Evolutionary conservation across 2,329 filamentous ascomycete genomes (phyloP), one percentile per base, ranked within the genome.

Genomic region (Penicillium palitans): DNA sequence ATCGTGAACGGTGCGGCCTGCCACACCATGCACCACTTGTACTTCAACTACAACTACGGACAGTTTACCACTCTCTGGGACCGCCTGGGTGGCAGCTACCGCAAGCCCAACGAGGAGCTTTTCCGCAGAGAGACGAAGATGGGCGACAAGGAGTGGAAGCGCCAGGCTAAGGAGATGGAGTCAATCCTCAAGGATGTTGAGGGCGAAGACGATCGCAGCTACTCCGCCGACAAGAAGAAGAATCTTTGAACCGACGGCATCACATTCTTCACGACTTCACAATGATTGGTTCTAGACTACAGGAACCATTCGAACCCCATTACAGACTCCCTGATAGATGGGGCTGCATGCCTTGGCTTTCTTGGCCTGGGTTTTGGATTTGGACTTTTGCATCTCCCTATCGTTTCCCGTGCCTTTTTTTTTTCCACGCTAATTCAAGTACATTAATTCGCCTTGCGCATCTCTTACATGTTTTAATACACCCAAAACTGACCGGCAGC

Each of bases 11-110:
- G 93, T 52, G 92, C 93, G 13, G 93, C 93, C n/a, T 97, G 93
- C 82, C 93, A 98, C 77, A 91, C 89, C 35, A 85, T 93, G 82
- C 93, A 97, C 77, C 93, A 97, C 74, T 76, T 91, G 51, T 91
- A 90, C 78, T 90, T 90, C 81, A 90, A 90, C 79, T 91, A 90
- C 83, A 97, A 97, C 80, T 97, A 96, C 70, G 93, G 93, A 60
- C 93, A 97, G 76, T 97, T 93, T 80, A 95, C 90, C 15, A 96
- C 93, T 1, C 81, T 96, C 24, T 96, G 93, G 90, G 93, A 97
- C 74, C 87, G 92, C 52, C 76, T 97, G 27, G 90, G 91, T 57
- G 90, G 90, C 61, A 96, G 90, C 73, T 97, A 96, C 80, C 84
- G 90, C 68, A 86, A 88, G 80, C 93, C 93, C 21, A 93, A 95